These are phyloP conservation scores for Quaeritorhiza haematococci DNA, from an alignment of 371 early-diverging fungal species.

Conservation along the genomic window DNA sequence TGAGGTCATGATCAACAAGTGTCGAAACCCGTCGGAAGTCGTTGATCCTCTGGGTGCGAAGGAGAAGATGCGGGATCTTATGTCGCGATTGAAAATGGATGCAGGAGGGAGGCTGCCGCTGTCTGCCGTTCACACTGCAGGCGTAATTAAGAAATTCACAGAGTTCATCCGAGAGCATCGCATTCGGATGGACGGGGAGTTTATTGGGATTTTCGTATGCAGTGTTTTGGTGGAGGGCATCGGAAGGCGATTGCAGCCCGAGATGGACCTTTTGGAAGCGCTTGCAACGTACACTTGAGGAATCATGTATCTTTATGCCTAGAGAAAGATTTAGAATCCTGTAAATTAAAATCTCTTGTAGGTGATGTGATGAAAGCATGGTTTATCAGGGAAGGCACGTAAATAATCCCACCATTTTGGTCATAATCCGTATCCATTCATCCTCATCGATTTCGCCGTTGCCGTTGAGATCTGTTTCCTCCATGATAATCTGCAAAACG, in stretches of 20 bases:
- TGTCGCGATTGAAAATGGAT: conserved; percentile 48
- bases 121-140: conserved; percentile 68
- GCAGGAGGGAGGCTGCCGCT: conserved; percentile 71
- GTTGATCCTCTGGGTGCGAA: conserved; percentile 72
- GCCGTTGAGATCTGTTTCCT: too few relatives aligned
- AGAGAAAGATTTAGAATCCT: too few relatives aligned
- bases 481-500: too few relatives aligned
- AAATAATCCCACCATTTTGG: too few relatives aligned
- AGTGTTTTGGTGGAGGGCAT: conserved; percentile 91
- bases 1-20: conserved; percentile 81
- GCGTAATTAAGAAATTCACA: conserved; percentile 73
- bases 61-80: conserved; percentile 67
- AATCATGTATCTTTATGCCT: too few relatives aligned
- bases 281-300: conserved; percentile 74
- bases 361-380: too few relatives aligned
- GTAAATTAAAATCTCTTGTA: too few relatives aligned
- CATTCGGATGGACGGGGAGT: conserved; percentile 89
- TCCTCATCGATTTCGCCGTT: too few relatives aligned
- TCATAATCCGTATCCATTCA: too few relatives aligned
- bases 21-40: conserved; percentile 67
- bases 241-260: conserved; percentile 82
- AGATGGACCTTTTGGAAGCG: conserved; percentile 83
- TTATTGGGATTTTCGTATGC: conserved; percentile 84
- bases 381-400: too few relatives aligned
- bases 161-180: conserved; percentile 83